phyloP scores from a whole-genome alignment of 2,329 filamentous ascomycete genomes.

The Xylariaceae sp. region DNA sequence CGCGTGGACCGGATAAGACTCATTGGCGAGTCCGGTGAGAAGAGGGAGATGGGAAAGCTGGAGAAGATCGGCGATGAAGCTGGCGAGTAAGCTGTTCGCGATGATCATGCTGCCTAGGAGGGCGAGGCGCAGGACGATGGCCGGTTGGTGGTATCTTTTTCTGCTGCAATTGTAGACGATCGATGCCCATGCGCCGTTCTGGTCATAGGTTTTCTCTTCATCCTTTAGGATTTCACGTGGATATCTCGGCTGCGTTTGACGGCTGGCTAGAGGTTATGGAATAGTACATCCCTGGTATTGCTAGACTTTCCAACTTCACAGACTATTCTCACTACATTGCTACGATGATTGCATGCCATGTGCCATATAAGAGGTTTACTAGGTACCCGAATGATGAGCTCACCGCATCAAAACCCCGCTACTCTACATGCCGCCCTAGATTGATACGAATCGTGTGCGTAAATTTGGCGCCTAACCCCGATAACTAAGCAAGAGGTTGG shows the following conservation, averaged over 20 bases:
- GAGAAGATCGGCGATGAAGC: slow-evolving; percentile 87
- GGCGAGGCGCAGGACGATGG: slow-evolving; percentile 9
- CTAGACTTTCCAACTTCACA: not conserved
- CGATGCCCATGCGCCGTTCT: slow-evolving; percentile 1
- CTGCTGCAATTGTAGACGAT: slow-evolving; percentile 18
- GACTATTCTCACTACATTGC: not conserved
- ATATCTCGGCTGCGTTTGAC: not conserved
- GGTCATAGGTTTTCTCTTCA: not conserved
- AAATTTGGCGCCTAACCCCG: no score
- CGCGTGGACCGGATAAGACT: slow-evolving; percentile 78
- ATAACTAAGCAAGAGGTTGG: no score
- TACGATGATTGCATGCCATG: not conserved
- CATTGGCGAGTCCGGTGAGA: slow-evolving; percentile 88
- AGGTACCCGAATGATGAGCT: slow-evolving; percentile 8
- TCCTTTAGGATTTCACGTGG: not conserved
- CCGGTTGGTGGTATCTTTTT: slow-evolving; percentile 8
- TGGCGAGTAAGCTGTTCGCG: slow-evolving; percentile 52
- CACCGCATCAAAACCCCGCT: slow-evolving; percentile 13
- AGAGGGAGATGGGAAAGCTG: slow-evolving; percentile 89
- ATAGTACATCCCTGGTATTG: no score
- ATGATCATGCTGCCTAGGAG: slow-evolving; percentile 5
- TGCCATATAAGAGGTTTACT: not conserved
- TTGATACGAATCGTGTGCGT: not conserved
- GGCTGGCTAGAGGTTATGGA: no score
- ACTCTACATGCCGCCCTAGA: not conserved